phyloP scores from a whole-genome alignment of 2,329 filamentous ascomycete species.

The Periconia sp. region DNA sequence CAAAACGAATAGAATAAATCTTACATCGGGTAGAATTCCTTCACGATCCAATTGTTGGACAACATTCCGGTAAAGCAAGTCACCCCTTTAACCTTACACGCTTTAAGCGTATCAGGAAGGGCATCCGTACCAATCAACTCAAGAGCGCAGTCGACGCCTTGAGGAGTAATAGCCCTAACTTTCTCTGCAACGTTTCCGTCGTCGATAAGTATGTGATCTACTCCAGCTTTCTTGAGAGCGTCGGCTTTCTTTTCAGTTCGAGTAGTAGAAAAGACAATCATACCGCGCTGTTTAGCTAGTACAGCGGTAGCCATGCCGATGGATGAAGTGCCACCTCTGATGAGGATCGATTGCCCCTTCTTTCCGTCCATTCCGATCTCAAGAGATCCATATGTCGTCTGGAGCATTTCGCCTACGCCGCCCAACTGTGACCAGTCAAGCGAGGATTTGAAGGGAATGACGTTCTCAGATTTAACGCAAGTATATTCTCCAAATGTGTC shows the following conservation, averaged over 20 bases:
- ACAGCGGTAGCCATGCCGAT: constrained; percentile 25
- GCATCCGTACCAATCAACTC: constrained; percentile 5
- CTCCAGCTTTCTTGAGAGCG: constrained; percentile 1
- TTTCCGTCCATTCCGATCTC: constrained; percentile 47
- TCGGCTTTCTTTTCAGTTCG: neutral
- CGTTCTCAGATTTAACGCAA: constrained; percentile 45
- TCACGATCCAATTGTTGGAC: constrained; percentile 3
- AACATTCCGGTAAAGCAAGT: constrained; percentile 3
- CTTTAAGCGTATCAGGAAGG: constrained; percentile 5
- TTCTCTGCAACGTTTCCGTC: constrained; percentile 2
- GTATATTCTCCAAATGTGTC: constrained; percentile 53
- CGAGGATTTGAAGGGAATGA: neutral
- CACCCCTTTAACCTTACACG: constrained; percentile 2
- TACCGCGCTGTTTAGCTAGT: constrained; percentile 2
- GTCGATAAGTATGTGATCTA: constrained; percentile 4
- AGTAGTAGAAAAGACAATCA: constrained; percentile 1
- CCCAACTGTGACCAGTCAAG: constrained; percentile 53
- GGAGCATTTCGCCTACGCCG: constrained; percentile 59
- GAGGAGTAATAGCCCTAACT: neutral
- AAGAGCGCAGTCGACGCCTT: constrained; percentile 5
- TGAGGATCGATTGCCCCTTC: constrained; percentile 51
- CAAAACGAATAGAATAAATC: neutral
- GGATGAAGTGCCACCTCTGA: constrained; percentile 59
- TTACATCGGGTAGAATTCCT: constrained; percentile 6
- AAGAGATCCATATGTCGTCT: constrained; percentile 56